A percentile compares a stretch with the other conserved stretches of the same genome.
phyloP scores from a whole-genome alignment of 768 basidiomycete species.

The Tephrocybe sp. region DNA sequence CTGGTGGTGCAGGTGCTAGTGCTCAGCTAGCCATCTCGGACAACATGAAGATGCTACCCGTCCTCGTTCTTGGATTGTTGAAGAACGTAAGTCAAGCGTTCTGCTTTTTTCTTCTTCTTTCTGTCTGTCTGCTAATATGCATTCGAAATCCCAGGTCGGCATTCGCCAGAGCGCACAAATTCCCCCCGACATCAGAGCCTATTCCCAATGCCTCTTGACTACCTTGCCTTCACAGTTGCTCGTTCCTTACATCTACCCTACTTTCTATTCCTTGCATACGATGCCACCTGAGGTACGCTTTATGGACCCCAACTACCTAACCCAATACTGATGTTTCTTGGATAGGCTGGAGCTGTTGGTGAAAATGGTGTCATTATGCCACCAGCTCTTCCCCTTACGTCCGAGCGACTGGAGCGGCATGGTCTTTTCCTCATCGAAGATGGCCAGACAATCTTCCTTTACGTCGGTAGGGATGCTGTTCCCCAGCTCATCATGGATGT shows the following conservation, averaged over 20 bases:
- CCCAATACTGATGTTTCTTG: no score
- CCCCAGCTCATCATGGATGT: conserved; percentile 93
- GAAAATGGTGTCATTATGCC: conserved; percentile 89
- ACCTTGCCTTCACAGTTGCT: conserved; percentile 89
- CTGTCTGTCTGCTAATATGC: background rate
- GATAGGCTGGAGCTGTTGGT: conserved; percentile 85
- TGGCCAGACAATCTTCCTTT: conserved; percentile 96
- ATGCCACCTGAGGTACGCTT: conserved; percentile 84
- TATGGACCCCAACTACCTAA: no score
- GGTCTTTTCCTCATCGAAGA: conserved; percentile 97
- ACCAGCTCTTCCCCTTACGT: conserved; percentile 83
- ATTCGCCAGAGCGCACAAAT: conserved; percentile 96
- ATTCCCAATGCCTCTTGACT: conserved; percentile 89
- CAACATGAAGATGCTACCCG: conserved; percentile 93
- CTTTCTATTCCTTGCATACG: conserved; percentile 94
- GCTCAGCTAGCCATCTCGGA: conserved; percentile 91
- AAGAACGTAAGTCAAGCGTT: conserved; percentile 72
- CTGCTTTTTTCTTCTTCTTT: background rate
- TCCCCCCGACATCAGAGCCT: conserved; percentile 93
- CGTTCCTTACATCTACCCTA: conserved; percentile 92
- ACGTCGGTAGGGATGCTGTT: conserved; percentile 98
- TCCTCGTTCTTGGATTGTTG: conserved; percentile 84
- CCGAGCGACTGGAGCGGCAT: conserved; percentile 93
- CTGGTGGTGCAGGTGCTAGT: conserved; percentile 89
- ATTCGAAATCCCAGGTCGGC: conserved; percentile 67